Evolutionary conservation across 1,139 yeast genomes (phyloP).

Genomic region (Yamadazyma friedrichii): DNA sequence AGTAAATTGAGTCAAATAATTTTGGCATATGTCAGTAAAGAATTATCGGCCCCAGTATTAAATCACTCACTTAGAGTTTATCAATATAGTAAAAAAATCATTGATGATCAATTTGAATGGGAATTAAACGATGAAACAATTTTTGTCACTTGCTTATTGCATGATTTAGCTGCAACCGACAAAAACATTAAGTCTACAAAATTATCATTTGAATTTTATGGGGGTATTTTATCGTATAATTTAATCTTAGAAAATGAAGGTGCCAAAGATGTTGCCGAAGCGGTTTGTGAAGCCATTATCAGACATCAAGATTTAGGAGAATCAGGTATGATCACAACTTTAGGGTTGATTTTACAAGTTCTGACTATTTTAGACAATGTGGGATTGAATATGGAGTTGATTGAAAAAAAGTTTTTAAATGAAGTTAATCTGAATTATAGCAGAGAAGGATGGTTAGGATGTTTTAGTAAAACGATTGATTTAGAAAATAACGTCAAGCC

Average conservation of each 20-base stretch:
- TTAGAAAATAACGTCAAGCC: constrained; percentile 25
- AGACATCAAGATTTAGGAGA: constrained; percentile 40
- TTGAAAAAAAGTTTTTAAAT: constrained; percentile 31
- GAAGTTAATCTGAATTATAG: constrained; percentile 26
- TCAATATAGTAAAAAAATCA: constrained; percentile 32
- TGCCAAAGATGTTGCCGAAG: constrained; percentile 34
- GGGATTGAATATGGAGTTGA: constrained; percentile 30
- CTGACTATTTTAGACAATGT: constrained; percentile 38
- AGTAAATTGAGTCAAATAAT: constrained; percentile 21
- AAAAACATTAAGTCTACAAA: constrained; percentile 36
- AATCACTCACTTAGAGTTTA: constrained; percentile 36
- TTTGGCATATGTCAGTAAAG: constrained; percentile 24
- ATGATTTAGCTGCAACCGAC: constrained; percentile 38
- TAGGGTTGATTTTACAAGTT: constrained; percentile 36
- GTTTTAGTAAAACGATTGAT: constrained; percentile 38
- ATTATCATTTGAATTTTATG: constrained; percentile 39
- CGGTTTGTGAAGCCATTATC: constrained; percentile 38
- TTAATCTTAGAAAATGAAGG: constrained; percentile 25
- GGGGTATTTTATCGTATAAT: constrained; percentile 33
- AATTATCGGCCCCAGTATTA: constrained; percentile 27
- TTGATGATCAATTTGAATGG: constrained; percentile 38
- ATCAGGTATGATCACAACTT: constrained; percentile 34
- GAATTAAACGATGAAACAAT: constrained; percentile 30
- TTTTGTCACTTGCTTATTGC: constrained; percentile 33
- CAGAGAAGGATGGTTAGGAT: constrained; percentile 33